Evolutionary conservation across 2,329 filamentous ascomycete species (phyloP).

Genomic region (Lizonia empirigonia): DNA sequence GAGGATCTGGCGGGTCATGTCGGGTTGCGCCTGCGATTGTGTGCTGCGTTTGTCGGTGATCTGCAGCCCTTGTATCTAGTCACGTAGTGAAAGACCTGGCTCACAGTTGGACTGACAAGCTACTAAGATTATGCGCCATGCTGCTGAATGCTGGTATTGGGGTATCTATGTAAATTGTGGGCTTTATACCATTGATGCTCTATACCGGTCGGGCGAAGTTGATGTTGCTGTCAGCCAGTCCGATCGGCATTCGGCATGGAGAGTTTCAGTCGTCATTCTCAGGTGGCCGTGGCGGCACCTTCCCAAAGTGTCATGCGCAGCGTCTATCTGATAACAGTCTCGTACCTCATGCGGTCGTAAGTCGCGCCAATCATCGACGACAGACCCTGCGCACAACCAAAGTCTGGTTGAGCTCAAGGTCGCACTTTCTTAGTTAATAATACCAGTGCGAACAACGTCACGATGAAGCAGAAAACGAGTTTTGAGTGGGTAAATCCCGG

Average conservation of each 20-base stretch:
- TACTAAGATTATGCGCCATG: no score
- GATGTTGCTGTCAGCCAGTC: conserved; percentile 1
- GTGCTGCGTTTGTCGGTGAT: background rate
- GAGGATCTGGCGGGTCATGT: conserved; percentile 24
- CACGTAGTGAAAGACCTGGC: no score
- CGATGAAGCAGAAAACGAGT: conserved; percentile 10
- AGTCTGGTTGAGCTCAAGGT: no score
- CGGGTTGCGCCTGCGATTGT: background rate
- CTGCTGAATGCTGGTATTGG: no score
- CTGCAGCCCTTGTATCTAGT: background rate
- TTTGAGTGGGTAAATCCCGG: conserved; percentile 49
- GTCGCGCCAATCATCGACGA: no score
- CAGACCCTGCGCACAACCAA: no score
- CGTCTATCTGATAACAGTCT: conserved; percentile 7
- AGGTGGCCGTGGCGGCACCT: conserved; percentile 11
- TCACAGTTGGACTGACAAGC: no score
- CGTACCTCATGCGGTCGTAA: no score
- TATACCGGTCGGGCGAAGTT: background rate
- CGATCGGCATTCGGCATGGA: conserved; percentile 17
- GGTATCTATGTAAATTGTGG: background rate
- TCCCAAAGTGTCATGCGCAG: conserved; percentile 10
- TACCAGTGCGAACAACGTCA: no score
- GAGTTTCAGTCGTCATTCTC: background rate
- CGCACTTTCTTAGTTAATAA: background rate
- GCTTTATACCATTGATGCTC: background rate